Percentiles rank a stretch among this genome's conserved stretches.
Evolutionary conservation across 2,329 filamentous ascomycete genomes (phyloP).

Genomic region (Apiospora hydei): DNA sequence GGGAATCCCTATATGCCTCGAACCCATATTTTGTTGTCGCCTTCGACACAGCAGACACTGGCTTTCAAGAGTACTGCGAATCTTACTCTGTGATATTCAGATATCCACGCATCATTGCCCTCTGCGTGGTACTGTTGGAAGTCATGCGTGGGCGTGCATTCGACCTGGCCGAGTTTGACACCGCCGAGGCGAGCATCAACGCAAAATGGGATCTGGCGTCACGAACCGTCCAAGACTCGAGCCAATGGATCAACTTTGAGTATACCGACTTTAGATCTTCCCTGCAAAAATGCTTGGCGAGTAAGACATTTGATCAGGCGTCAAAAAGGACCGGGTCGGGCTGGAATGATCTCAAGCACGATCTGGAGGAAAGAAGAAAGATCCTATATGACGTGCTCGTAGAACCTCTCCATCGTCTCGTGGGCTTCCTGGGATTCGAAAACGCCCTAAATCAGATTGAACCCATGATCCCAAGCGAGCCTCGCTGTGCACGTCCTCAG

Average conservation of each 20-base stretch:
- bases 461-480: not conserved
- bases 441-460: not conserved
- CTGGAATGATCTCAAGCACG: not conserved
- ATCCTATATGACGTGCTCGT: not conserved
- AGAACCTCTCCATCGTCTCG: not conserved
- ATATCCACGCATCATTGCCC: not conserved
- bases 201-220: not conserved
- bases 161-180: not conserved
- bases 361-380: not conserved
- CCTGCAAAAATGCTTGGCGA: not conserved
- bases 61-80: conserved; percentile 1
- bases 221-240: not conserved
- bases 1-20: not conserved
- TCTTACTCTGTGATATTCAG: conserved; percentile 10
- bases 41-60: not conserved
- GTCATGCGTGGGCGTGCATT: not conserved
- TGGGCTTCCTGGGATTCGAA: not conserved
- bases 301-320: not conserved
- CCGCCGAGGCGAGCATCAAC: not conserved
- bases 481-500: no score
- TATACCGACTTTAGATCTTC: not conserved
- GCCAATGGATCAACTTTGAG: not conserved
- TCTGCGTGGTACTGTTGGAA: conserved; percentile 4
- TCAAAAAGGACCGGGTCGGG: not conserved
- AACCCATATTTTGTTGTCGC: not conserved